Evolutionary conservation across 2,329 filamentous ascomycete species (phyloP).

Genomic region (Botrytis tulipae): DNA sequence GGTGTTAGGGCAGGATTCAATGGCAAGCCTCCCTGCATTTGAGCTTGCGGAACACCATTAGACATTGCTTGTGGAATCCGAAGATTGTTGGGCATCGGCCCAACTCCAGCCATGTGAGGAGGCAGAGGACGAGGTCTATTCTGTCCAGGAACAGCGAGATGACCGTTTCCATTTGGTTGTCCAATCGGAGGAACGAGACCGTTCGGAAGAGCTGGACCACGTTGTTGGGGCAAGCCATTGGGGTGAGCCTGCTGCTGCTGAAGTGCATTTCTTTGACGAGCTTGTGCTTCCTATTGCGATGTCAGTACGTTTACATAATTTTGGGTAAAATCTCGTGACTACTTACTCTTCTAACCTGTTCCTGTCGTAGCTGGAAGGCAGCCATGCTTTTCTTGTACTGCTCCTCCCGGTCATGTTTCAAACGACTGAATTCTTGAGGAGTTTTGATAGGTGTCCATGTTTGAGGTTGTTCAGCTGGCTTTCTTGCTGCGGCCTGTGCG

Average conservation of each 20-base stretch:
- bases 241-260: conserved; percentile 27
- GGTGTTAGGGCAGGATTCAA: conserved; percentile 51
- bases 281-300: conserved; percentile 44
- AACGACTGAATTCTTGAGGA: conserved; percentile 83
- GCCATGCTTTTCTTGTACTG: conserved; percentile 59
- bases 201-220: conserved; percentile 27
- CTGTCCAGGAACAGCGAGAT: conserved; percentile 34
- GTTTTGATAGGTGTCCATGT: conserved; percentile 54
- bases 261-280: conserved; percentile 27
- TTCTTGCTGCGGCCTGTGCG: conserved; percentile 75
- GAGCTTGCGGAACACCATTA: conserved; percentile 64
- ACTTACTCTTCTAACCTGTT: conserved; percentile 54
- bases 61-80: conserved; percentile 47
- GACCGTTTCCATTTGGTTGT: conserved; percentile 25
- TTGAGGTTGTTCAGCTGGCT: conserved; percentile 65
- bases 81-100: conserved; percentile 34
- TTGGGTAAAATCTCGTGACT: background rate
- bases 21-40: conserved; percentile 63
- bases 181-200: conserved; percentile 26
- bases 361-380: conserved; percentile 42
- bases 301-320: conserved; percentile 21
- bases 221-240: conserved; percentile 21
- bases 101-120: conserved; percentile 40
- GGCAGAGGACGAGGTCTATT: conserved; percentile 33
- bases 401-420: conserved; percentile 85